Base-by-base conservation (phyloP, 768 basidiomycete species). In the Gloeopeniophorella convolvens region DNA sequence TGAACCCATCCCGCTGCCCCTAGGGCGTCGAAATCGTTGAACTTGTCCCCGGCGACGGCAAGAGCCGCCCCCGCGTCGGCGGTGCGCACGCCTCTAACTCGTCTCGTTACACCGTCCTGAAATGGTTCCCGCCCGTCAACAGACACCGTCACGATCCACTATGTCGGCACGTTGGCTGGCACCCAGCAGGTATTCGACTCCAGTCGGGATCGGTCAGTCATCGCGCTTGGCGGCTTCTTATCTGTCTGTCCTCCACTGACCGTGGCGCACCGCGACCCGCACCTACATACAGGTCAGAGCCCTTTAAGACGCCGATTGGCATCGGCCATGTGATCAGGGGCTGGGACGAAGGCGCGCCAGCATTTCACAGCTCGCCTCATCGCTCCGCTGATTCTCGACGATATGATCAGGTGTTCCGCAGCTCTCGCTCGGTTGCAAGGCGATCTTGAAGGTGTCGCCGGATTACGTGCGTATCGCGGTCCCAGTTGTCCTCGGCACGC, bases 281-380 rank as follows among this genome's bases (percentile, higher is more conserved):
- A 16, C 35, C 40, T 15, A 28, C 33, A 20, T 21, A 35, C 63
- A 88, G 88, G 30, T 70, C 71, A 0, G 5, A 15, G 0, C 77
- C 87, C 2, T 89, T 91, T 63, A 59, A 66, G 57, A 88, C 85
- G 4, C 61, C 77, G 62, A 89, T 90, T 52, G 87, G 89, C 39
- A 71, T 80, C 18, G 85, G 86, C 3, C 82, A 83, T 62, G 88
- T 92, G 36, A 91, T 92, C 69, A 83, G 74, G 63, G 87, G 88
- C 33, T 91, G 89, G 89, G 89, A 92, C 62, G 87, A 90, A 66
- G 89, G 89, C 83, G 54, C 58, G 75, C 66, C 11, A 34, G 39
- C 33, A 7, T 12, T 30, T 34, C 39, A 15, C 15, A 7, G n/a
- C 30, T 13, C 21, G 30, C n/a, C 18, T 33, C 15, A 32, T 27